Conservation (phyloP, 305 asterid genomes). For the Fraxinus greggii region DNA sequence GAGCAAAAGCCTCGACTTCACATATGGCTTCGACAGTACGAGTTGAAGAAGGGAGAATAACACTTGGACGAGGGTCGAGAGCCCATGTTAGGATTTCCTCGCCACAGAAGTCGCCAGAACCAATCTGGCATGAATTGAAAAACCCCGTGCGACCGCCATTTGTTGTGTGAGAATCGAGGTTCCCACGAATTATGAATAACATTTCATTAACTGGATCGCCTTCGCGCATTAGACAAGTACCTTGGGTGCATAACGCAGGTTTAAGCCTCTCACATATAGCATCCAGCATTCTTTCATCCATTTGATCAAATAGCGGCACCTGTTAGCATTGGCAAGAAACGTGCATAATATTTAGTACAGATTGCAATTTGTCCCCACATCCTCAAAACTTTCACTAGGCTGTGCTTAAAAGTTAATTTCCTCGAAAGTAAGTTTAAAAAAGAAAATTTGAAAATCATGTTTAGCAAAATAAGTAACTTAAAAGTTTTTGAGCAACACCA, state of each 20-base stretch:
- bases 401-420: neutral
- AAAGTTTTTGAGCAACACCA: neutral
- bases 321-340: conserved; percentile 20
- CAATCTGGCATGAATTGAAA: conserved; percentile 76
- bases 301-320: conserved; percentile 90
- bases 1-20: conserved; percentile 57
- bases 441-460: neutral
- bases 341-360: neutral
- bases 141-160: conserved; percentile 93
- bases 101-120: conserved; percentile 90
- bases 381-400: neutral
- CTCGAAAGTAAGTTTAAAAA: neutral
- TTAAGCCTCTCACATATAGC: conserved; percentile 93
- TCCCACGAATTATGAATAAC: conserved; percentile 84
- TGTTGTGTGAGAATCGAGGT: conserved; percentile 85
- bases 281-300: conserved; percentile 87
- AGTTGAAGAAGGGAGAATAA: conserved; percentile 55
- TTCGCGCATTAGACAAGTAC: conserved; percentile 74
- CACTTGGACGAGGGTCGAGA: conserved; percentile 55
- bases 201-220: conserved; percentile 91
- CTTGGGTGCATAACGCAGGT: conserved; percentile 72
- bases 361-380: neutral
- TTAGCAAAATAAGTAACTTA: neutral
- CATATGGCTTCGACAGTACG: conserved; percentile 52
- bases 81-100: conserved; percentile 69